phyloP scores from a whole-genome alignment of 257 asterid genomes.

The Solanum medicagineum region DNA sequence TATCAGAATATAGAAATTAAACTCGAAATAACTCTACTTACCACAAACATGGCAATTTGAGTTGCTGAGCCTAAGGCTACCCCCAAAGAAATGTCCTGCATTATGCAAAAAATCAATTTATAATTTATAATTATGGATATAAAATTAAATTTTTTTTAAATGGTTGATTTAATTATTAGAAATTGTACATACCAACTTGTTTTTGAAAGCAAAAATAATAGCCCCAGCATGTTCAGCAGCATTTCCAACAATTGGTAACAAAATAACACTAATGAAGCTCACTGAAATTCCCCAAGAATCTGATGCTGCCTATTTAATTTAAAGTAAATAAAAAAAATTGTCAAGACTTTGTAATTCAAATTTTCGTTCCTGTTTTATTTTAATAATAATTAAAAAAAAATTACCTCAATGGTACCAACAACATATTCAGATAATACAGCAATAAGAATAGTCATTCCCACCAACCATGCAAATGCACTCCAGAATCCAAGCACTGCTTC shows the following conservation, averaged over 20 bases:
- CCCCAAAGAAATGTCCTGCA: conserved; percentile 29
- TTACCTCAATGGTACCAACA: conserved; percentile 83
- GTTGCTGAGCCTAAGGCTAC: conserved; percentile 39
- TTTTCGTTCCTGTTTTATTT: no score
- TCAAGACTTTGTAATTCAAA: not conserved
- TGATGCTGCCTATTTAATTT: conserved; percentile 46
- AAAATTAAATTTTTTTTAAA: not conserved
- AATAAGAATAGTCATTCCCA: conserved; percentile 54
- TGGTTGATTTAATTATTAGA: not conserved
- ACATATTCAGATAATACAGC: conserved; percentile 77
- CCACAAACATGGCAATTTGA: conserved; percentile 65
- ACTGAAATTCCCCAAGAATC: conserved; percentile 78
- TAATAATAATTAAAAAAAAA: not conserved
- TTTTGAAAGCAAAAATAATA: conserved; percentile 74
- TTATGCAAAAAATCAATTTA: not conserved
- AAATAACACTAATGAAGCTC: conserved; percentile 70
- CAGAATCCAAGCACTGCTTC: conserved; percentile 52
- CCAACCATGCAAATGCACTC: conserved; percentile 63
- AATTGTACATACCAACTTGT: conserved; percentile 49
- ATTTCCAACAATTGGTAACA: conserved; percentile 89
- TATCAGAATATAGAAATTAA: not conserved
- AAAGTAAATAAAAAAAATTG: not conserved
- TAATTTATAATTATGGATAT: not conserved
- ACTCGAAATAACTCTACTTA: conserved; percentile 6
- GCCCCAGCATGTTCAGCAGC: conserved; percentile 99